Conservation (phyloP, 129 eudicot genomes). For the Flaveria linearis region DNA sequence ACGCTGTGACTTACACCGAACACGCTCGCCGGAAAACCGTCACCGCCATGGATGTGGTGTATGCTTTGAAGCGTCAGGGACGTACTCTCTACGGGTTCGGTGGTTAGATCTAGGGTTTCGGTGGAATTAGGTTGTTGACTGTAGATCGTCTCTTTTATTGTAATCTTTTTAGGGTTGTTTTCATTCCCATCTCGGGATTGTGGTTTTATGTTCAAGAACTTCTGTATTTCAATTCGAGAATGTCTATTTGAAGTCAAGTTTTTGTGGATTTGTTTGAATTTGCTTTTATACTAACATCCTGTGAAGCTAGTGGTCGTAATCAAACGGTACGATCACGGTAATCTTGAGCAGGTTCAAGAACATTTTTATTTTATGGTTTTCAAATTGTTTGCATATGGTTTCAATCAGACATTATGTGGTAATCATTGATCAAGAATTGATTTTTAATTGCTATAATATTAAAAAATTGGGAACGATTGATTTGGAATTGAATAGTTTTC, state of each 20-base stretch:
- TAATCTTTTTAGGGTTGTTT: not conserved
- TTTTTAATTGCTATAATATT: not conserved
- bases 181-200: conserved; percentile 18
- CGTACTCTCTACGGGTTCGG: conserved; percentile 61
- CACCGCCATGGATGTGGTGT: conserved; percentile 64
- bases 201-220: conserved; percentile 20
- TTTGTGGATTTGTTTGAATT: not conserved
- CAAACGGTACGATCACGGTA: too few relatives aligned
- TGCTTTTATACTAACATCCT: not conserved
- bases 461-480: conserved; percentile 7
- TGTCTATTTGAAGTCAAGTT: not conserved
- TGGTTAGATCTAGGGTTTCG: conserved; percentile 35
- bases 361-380: not conserved
- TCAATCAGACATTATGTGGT: not conserved
- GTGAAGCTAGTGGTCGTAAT: not conserved
- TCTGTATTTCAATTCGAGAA: not conserved
- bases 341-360: not conserved
- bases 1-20: conserved; percentile 59
- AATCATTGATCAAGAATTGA: conserved; percentile 12
- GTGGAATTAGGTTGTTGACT: not conserved
- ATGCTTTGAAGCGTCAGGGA: conserved; percentile 60
- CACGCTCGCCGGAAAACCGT: conserved; percentile 65
- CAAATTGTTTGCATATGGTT: not conserved
- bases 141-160: conserved; percentile 2
- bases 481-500: not conserved